Conservation (phyloP, 164 flowering plant species). For the Vitis amurensis region DNA sequence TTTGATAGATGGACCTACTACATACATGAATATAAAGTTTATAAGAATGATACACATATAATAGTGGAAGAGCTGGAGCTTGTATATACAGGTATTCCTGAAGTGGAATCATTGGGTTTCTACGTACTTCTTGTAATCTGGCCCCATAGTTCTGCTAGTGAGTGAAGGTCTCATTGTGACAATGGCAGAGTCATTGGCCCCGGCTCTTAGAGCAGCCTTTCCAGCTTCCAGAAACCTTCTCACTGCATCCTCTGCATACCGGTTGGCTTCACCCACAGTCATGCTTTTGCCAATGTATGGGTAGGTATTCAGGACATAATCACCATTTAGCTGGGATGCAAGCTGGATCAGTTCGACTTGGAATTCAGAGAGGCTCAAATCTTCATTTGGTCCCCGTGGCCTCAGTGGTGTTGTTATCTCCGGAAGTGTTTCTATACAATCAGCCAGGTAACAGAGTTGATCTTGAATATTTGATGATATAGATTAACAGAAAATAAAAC, state of each 20-base stretch:
- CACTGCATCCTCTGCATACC: slow-evolving; percentile 89
- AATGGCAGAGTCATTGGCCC: slow-evolving; percentile 88
- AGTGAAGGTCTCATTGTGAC: slow-evolving; percentile 94
- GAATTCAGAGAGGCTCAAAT: slow-evolving; percentile 69
- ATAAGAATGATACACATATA: too few relatives aligned
- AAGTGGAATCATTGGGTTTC: slow-evolving; percentile 18
- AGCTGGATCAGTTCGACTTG: slow-evolving; percentile 91
- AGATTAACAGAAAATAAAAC: background rate
- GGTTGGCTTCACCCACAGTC: slow-evolving; percentile 79
- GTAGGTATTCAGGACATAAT: slow-evolving; percentile 70
- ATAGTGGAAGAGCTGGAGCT: background rate
- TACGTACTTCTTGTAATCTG: slow-evolving; percentile 10
- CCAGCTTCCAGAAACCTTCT: slow-evolving; percentile 91
- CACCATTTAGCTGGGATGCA: slow-evolving; percentile 91
- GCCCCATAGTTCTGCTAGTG: slow-evolving; percentile 50
- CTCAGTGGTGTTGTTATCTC: slow-evolving; percentile 58
- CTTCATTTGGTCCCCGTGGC: slow-evolving; percentile 72
- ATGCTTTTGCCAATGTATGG: slow-evolving; percentile 73
- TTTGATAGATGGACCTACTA: too few relatives aligned
- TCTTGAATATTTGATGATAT: background rate
- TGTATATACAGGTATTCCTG: background rate
- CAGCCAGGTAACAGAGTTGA: background rate
- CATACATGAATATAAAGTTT: too few relatives aligned
- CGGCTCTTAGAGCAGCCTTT: slow-evolving; percentile 73
- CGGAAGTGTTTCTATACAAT: slow-evolving; percentile 62